phyloP scores from a whole-genome alignment of 2,329 filamentous ascomycete genomes.

The Trichoderma hamatum region DNA sequence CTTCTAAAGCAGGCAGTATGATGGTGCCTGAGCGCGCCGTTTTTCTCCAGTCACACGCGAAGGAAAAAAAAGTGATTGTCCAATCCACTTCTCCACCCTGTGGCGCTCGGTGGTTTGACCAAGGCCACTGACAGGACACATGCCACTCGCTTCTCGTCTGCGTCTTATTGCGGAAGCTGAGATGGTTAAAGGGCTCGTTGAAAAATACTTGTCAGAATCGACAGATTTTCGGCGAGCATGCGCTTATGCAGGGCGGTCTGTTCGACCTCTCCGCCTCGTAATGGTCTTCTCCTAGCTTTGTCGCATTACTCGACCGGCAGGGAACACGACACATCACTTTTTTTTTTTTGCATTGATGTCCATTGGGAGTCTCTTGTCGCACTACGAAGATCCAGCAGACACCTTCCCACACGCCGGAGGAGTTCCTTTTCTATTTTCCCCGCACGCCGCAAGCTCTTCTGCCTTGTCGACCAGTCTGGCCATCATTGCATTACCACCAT shows the following conservation, averaged over 20 bases:
- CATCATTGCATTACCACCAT: not conserved
- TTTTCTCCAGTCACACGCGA: slow-evolving; percentile 15
- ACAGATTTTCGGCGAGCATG: slow-evolving; percentile 3
- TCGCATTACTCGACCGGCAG: slow-evolving; percentile 15
- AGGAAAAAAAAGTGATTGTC: not conserved
- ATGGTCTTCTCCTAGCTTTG: slow-evolving; percentile 5
- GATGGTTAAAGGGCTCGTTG: not conserved
- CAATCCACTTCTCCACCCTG: slow-evolving; percentile 4
- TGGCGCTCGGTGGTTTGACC: slow-evolving; percentile 11
- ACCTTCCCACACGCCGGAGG: slow-evolving; percentile 12
- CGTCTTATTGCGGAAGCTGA: slow-evolving; percentile 15
- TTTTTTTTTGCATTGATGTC: slow-evolving; percentile 3
- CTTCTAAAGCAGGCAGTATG: slow-evolving; percentile 13
- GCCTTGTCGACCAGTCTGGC: slow-evolving; percentile 6
- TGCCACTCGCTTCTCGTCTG: slow-evolving; percentile 15
- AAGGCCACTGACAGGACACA: slow-evolving; percentile 7
- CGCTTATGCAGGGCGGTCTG: slow-evolving; percentile 19
- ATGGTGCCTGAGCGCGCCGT: slow-evolving; percentile 16
- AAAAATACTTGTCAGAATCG: slow-evolving; percentile 15
- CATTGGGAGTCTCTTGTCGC: slow-evolving; percentile 9
- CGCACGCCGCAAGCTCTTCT: slow-evolving; percentile 18
- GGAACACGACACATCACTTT: slow-evolving; percentile 23
- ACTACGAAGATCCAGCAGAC: slow-evolving; percentile 19
- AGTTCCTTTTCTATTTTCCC: slow-evolving; percentile 17
- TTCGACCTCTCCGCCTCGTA: slow-evolving; percentile 12